Percentiles rank a stretch among this genome's conserved stretches.
Conservation (phyloP, 306 rosid species). For the Coriaria nepalensis region DNA sequence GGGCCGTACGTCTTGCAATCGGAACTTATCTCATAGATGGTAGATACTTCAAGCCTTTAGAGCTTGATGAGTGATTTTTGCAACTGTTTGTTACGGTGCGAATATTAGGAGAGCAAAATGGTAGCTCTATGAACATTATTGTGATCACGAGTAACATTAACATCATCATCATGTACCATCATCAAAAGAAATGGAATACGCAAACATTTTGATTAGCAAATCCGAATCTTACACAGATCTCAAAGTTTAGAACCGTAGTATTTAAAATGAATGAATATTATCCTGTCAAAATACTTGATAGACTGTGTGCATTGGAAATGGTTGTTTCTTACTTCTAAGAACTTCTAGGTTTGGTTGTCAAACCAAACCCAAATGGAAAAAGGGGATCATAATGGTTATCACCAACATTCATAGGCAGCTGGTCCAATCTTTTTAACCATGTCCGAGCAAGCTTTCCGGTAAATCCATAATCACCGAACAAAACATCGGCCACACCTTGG, state of each 20-base stretch:
- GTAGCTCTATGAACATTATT: too few species aligned
- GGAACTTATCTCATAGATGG: constrained; percentile 85
- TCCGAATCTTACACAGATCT: too few species aligned
- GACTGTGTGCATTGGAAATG: too few species aligned
- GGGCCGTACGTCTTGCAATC: constrained; percentile 62
- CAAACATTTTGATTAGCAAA: too few species aligned
- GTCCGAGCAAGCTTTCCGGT: constrained; percentile 71
- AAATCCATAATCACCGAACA: constrained; percentile 72
- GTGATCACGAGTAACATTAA: too few species aligned
- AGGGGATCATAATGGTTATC: constrained; percentile 65
- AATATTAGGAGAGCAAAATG: too few species aligned
- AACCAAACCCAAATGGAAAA: constrained; percentile 66
- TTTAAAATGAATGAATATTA: too few species aligned
- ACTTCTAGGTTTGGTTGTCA: constrained; percentile 40
- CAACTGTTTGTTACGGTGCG: too few species aligned
- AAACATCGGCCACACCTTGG: constrained; percentile 60
- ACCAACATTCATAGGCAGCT: constrained; percentile 76
- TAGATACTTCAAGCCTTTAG: constrained; percentile 67
- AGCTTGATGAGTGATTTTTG: constrained; percentile 27
- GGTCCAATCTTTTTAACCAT: constrained; percentile 69
- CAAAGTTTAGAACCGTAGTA: too few species aligned
- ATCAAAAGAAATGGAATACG: too few species aligned
- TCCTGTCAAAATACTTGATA: too few species aligned
- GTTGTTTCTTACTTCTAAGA: constrained; percentile 5
- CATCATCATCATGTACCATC: too few species aligned